phyloP scores from a whole-genome alignment of 2,329 filamentous ascomycete species.

The Fusarium decemcellulare region DNA sequence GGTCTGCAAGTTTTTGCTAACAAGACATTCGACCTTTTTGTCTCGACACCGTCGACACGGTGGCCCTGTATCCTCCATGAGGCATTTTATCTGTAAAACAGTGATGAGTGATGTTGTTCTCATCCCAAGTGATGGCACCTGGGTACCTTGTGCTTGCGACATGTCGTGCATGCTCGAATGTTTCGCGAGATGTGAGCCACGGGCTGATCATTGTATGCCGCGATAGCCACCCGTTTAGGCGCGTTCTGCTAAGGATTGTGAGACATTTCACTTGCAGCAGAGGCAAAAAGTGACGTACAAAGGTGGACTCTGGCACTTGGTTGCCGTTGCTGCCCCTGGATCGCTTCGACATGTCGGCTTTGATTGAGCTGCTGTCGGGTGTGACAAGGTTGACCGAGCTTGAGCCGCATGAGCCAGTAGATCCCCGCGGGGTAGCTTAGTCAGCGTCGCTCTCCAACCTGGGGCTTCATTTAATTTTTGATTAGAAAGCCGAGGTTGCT shows the following conservation, averaged over 20 bases:
- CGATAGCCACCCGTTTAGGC: slow-evolving; percentile 8
- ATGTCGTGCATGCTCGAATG: slow-evolving; percentile 54
- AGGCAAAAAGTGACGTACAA: not conserved
- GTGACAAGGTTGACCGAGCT: not conserved
- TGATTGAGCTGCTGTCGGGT: not conserved
- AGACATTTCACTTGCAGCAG: not conserved
- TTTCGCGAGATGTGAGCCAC: slow-evolving; percentile 50
- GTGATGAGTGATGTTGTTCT: not conserved
- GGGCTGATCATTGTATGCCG: slow-evolving; percentile 3
- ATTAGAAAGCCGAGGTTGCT: too few species aligned
- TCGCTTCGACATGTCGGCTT: slow-evolving; percentile 7
- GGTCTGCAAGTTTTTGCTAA: slow-evolving; percentile 57
- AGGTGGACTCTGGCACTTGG: not conserved
- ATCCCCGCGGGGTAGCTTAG: slow-evolving; percentile 5
- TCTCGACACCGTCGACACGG: slow-evolving; percentile 54
- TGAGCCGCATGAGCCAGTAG: slow-evolving; percentile 8
- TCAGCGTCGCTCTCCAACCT: too few species aligned
- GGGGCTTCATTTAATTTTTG: too few species aligned
- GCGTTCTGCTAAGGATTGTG: not conserved
- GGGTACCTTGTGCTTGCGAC: slow-evolving; percentile 53
- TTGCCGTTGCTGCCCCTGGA: not conserved
- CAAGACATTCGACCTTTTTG: slow-evolving; percentile 51
- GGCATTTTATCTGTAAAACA: slow-evolving; percentile 52
- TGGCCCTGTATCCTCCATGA: slow-evolving; percentile 54
- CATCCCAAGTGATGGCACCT: not conserved